These are phyloP conservation scores for Phylloporus rhodoxanthus DNA, from an alignment of 768 basidiomycete genomes.

Conservation along the genomic window DNA sequence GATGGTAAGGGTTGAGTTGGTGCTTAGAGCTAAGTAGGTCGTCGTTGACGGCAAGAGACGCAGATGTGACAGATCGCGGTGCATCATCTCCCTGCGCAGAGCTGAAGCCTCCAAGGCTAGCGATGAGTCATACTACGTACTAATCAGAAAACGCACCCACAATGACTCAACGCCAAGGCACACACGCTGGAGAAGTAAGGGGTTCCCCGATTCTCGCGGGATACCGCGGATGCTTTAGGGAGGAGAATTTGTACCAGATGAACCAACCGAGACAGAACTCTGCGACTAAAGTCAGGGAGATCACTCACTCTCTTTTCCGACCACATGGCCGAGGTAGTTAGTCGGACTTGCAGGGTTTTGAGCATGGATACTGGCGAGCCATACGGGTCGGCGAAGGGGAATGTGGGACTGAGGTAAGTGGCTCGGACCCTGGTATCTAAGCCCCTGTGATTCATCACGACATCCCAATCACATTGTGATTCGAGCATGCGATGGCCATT, in stretches of 20 bases:
- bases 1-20: neutral
- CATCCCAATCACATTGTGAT: neutral
- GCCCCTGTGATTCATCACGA: neutral
- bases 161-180: neutral
- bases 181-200: neutral
- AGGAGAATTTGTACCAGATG: neutral
- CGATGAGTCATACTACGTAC: neutral
- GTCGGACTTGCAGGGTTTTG: neutral
- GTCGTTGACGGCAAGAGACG: neutral
- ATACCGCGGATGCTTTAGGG: neutral
- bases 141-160: neutral
- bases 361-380: neutral
- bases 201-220: neutral
- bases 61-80: too few species aligned
- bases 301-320: neutral
- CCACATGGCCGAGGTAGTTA: neutral
- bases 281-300: neutral
- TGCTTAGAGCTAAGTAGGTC: neutral
- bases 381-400: neutral
- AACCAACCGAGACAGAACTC: neutral
- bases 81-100: too few species aligned
- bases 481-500: neutral
- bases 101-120: neutral
- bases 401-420: slow-evolving; percentile 6
- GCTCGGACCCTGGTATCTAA: slow-evolving; percentile 9